Evolutionary conservation across 768 basidiomycete genomes (phyloP), one percentile per base, ranked within the genome.

Genomic region (Termitomyces sp.): DNA sequence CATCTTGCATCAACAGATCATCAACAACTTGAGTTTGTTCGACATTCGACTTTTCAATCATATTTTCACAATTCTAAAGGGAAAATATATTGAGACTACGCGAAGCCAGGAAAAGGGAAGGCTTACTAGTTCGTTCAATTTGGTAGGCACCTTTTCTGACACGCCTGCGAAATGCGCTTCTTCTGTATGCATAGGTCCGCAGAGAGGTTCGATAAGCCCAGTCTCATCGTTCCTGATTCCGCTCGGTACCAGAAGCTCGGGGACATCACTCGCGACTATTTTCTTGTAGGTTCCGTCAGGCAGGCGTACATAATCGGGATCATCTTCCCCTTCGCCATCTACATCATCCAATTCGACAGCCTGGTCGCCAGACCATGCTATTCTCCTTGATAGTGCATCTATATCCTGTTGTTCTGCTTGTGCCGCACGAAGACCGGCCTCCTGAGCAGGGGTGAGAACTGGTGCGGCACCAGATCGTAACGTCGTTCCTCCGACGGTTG

Each of bases 291-390:
- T 68, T 36, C 77, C 78, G 61, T 79, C 76, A 5, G 73, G 62
- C 50, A 69, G 69, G 41, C 57, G 61, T 40, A 70, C 61, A 61
- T 76, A 79, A 40, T 81, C 82, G 0, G 77, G 75, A 63, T 86
- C 84, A 28, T 81, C 81, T 53, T 88, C 86, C 9, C 83, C 83
- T 12, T 83, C 79, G 7, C 83, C 85, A 67, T 89, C 87, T 14
- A 67, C 64, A 55, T 85, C 85, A 20, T 71, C 64, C 3, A 72
- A 69, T 23, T 75, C 77, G 41, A 86, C 82, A 13, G 79, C 80
- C 59, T 75, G 73, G 60, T 83, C 82, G 7, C 71, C 79, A 23
- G 82, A 78, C 89, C 90, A 93, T 9, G 86, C 82, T 28, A 91
- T 71, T 50, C 79, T 83, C 59, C 91, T 80, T 12, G 74, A 70